A percentile compares a stretch with the other conserved stretches of the same genome.
Evolutionary conservation across 257 asterid genomes (phyloP).

Genomic region (Solanum microdontum): DNA sequence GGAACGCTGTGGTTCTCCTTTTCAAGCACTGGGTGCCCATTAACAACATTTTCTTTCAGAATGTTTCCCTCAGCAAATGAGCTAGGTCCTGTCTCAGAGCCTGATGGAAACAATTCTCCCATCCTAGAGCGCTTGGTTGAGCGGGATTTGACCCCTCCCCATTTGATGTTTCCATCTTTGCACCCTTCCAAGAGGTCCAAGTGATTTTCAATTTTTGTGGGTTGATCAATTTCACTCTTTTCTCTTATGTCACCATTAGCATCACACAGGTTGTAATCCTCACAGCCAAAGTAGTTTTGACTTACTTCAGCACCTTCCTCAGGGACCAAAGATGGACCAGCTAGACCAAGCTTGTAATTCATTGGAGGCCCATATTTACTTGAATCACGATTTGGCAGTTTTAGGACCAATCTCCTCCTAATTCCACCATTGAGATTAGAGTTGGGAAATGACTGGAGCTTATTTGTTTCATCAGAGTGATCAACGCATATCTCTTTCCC

Average conservation of each 20-base stretch:
- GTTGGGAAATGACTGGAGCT: slow-evolving; percentile 30
- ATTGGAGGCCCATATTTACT: slow-evolving; percentile 27
- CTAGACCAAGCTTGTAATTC: slow-evolving; percentile 22
- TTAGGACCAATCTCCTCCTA: slow-evolving; percentile 69
- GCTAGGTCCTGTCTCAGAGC: slow-evolving; percentile 26
- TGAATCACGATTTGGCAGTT: slow-evolving; percentile 66
- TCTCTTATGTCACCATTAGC: slow-evolving; percentile 28
- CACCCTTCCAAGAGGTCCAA: slow-evolving; percentile 66
- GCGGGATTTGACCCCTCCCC: slow-evolving; percentile 92
- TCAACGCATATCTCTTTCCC: slow-evolving; percentile 63
- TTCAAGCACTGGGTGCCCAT: slow-evolving; percentile 22
- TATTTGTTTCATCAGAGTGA: slow-evolving; percentile 30
- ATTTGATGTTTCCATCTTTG: slow-evolving; percentile 53
- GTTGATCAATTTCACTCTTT: slow-evolving; percentile 20
- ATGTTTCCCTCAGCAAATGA: slow-evolving; percentile 27
- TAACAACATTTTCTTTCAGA: slow-evolving; percentile 25
- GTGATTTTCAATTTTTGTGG: slow-evolving; percentile 19
- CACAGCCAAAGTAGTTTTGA: slow-evolving; percentile 9
- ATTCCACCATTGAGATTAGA: slow-evolving; percentile 30
- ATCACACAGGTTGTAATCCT: slow-evolving; percentile 12
- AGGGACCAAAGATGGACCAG: slow-evolving; percentile 39
- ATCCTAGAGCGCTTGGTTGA: slow-evolving; percentile 61
- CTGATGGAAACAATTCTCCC: slow-evolving; percentile 41
- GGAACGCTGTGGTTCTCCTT: slow-evolving; percentile 17
- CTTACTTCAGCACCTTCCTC: slow-evolving; percentile 18